phyloP scores from a whole-genome alignment of 352 stramenopile genomes.

The Phytophthora sojae region DNA sequence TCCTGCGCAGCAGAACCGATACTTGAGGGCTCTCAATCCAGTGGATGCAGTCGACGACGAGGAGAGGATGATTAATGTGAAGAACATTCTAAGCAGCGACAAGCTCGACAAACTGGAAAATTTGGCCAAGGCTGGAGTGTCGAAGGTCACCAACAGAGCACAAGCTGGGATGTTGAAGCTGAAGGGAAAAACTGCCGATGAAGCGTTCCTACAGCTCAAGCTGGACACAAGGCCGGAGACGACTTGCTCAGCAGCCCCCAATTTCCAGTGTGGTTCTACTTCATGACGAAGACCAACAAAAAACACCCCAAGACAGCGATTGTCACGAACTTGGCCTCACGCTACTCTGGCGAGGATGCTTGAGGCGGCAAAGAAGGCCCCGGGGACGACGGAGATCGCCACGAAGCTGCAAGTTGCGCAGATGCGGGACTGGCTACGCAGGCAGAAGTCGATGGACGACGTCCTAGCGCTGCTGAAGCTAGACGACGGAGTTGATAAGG shows the following conservation, averaged over 20 bases:
- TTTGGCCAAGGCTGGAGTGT: too few relatives aligned
- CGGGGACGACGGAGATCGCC: background rate
- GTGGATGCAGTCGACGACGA: too few relatives aligned
- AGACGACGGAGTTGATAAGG: background rate
- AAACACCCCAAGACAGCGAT: background rate
- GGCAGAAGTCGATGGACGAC: background rate
- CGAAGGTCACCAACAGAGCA: background rate
- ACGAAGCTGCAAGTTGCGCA: constrained; percentile 7
- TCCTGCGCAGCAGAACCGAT: too few relatives aligned
- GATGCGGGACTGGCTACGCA: background rate
- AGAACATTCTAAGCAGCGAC: too few relatives aligned
- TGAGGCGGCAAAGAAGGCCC: constrained; percentile 1
- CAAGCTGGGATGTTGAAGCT: background rate
- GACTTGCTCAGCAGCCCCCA: background rate
- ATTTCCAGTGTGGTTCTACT: background rate
- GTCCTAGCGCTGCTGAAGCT: background rate
- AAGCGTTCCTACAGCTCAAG: background rate
- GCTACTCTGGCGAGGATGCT: constrained; percentile 12
- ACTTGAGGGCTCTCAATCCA: too few relatives aligned
- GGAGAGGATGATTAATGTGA: too few relatives aligned
- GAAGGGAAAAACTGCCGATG: background rate
- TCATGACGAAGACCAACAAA: background rate
- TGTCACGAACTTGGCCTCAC: background rate
- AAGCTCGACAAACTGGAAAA: too few relatives aligned
- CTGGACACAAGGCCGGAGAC: background rate